phyloP scores from a whole-genome alignment of 306 rosid genomes.

The Trifolium dubium region DNA sequence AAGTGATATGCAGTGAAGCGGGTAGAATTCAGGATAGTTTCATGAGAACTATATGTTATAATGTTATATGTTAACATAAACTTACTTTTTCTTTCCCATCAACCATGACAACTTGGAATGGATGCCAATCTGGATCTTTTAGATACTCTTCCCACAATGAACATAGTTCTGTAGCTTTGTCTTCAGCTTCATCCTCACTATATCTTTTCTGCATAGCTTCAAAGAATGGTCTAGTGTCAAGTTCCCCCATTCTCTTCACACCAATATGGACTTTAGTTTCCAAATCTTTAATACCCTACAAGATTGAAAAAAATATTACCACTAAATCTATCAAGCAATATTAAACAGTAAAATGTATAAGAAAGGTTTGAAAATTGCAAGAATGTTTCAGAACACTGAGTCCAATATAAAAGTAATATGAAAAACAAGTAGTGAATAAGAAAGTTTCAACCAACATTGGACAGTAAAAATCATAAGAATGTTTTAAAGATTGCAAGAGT shows the following conservation, averaged over 20 bases:
- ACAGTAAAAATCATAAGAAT: conserved; percentile 10
- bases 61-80: conserved; percentile 28
- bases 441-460: conserved; percentile 1
- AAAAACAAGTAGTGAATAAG: background rate
- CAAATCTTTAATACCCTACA: conserved; percentile 71
- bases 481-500: conserved; percentile 12
- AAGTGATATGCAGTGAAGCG: conserved; percentile 18
- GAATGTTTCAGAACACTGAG: background rate
- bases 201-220: conserved; percentile 79
- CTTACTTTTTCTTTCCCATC: conserved; percentile 61
- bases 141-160: conserved; percentile 92
- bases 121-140: conserved; percentile 98
- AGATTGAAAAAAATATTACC: conserved; percentile 30
- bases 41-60: conserved; percentile 8
- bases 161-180: conserved; percentile 79
- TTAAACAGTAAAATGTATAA: conserved; percentile 15
- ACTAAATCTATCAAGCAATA: conserved; percentile 10
- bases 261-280: conserved; percentile 57
- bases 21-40: conserved; percentile 25
- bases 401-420: conserved; percentile 20
- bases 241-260: conserved; percentile 95
- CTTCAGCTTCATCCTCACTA: conserved; percentile 82
- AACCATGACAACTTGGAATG: conserved; percentile 57
- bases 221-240: conserved; percentile 75
- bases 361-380: conserved; percentile 19